Percentiles rank a stretch among this genome's conserved stretches.
Conservation (phyloP, 768 basidiomycete species). For the Cystofilobasidium macerans region DNA sequence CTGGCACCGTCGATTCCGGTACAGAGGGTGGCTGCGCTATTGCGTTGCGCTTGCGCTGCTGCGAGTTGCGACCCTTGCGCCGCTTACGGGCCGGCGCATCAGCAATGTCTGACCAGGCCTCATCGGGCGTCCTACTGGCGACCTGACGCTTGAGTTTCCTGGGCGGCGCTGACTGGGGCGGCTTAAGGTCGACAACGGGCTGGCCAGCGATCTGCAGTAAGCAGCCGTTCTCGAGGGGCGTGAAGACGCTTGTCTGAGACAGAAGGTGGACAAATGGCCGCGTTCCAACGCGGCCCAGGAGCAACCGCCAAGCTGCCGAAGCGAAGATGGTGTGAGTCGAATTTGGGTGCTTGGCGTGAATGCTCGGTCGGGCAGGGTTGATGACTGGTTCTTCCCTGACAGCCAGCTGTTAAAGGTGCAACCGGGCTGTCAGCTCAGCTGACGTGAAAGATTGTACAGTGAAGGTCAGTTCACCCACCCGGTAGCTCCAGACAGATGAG, state of each 20-base stretch:
- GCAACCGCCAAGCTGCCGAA: slow-evolving; percentile 28
- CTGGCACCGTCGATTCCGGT: neutral
- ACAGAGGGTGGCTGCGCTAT: neutral
- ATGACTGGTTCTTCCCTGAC: neutral
- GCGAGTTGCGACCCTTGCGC: neutral
- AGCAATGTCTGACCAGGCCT: neutral
- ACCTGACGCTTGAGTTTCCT: too few species aligned
- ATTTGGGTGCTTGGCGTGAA: slow-evolving; percentile 33
- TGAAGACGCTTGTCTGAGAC: slow-evolving; percentile 60
- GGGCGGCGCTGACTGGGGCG: slow-evolving; percentile 6
- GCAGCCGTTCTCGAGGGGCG: slow-evolving; percentile 69
- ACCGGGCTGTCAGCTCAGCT: neutral
- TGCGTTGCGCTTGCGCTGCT: slow-evolving; percentile 1
- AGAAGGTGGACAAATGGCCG: slow-evolving; percentile 69
- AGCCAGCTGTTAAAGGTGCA: neutral
- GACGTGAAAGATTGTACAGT: neutral
- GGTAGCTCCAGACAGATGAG: neutral
- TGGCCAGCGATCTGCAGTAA: slow-evolving; percentile 70
- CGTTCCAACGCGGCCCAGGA: slow-evolving; percentile 48
- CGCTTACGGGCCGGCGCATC: neutral
- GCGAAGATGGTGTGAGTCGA: slow-evolving; percentile 29
- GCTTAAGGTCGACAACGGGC: slow-evolving; percentile 48
- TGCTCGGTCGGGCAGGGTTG: slow-evolving; percentile 31
- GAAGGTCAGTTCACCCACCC: neutral
- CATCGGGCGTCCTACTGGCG: neutral